Base-by-base conservation (phyloP, 2,329 filamentous ascomycete genomes). In the Alternaria triticina region DNA sequence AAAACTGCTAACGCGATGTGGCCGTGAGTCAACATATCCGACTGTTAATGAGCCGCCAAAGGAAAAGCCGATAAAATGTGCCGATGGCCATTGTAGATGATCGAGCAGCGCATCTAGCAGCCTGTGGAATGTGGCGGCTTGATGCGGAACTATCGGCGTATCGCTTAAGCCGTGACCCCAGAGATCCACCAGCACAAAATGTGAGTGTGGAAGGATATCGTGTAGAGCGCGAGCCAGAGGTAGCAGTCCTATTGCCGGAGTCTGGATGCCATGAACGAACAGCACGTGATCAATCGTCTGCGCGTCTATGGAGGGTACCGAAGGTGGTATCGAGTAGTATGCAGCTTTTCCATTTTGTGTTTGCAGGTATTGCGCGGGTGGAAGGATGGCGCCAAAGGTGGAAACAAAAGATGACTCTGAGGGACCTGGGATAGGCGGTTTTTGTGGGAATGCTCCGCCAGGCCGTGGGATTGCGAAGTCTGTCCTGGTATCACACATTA, bases 131-230 rank as follows among this genome's bases (percentile, higher is more conserved):
- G 86, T 62, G 0, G 57, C 43, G 0, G 81, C 65, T 0, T 75
- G 75, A 56, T 87, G 84, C 0, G 85, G 68, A 0, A 70, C 28
- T 1, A 83, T 3, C 0, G 85, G 85, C 0, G 85, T 86, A 6
- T 83, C 82, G 27, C 77, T 82, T n/a, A 87, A 72, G 0, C 85
- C 85, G 54, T 87, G 86, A 28, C 86, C 86, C 84, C 84, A 87
- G 11, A 83, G 80, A 59, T 87, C 86, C 13, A 85, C 17, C 1
- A 86, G 73, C 0, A 84, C 81, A 30, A 83, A 75, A 11, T 83
- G 76, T 0, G 83, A 71, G 0, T 66, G 25, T 0, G 83, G 80
- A 49, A 80, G 82, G 0, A 65, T 67, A 0, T 71, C 36, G 1
- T 77, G 74, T 1, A 87, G 74, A 0, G 70, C 65, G 6, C 65